These are phyloP conservation scores for Pilatotrama ljubarskyi DNA, from an alignment of 768 basidiomycete genomes.

Conservation along the genomic window DNA sequence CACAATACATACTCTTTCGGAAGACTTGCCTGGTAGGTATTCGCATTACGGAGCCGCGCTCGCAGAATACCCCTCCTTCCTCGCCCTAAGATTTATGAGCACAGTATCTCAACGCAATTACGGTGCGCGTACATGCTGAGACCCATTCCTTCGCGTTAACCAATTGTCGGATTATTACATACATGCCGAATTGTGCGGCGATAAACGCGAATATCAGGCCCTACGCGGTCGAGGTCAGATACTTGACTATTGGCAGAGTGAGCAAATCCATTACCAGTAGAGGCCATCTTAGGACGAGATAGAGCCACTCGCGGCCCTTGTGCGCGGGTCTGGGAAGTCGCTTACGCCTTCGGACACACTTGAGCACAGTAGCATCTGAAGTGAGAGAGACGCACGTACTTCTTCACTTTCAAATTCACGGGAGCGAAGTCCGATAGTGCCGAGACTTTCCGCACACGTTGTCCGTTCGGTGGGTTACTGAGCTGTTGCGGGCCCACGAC, in stretches of 20 bases:
- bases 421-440: slow-evolving; percentile 90
- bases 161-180: slow-evolving; percentile 85
- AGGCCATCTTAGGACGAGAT: slow-evolving; percentile 83
- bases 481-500: slow-evolving; percentile 11
- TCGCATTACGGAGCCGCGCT: slow-evolving; percentile 70
- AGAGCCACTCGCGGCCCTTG: slow-evolving; percentile 71
- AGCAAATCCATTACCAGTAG: slow-evolving; percentile 52
- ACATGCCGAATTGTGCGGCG: slow-evolving; percentile 78
- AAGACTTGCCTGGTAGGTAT: slow-evolving; percentile 64
- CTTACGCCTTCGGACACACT: slow-evolving; percentile 35
- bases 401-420: slow-evolving; percentile 79
- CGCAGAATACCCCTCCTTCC: slow-evolving; percentile 81
- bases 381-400: slow-evolving; percentile 46
- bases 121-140: slow-evolving; percentile 65
- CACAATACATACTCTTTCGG: not conserved
- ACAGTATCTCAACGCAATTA: not conserved
- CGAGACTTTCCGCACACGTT: slow-evolving; percentile 75
- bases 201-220: slow-evolving; percentile 84
- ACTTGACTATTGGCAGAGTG: not conserved
- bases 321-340: slow-evolving; percentile 32
- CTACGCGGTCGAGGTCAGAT: slow-evolving; percentile 39
- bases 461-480: slow-evolving; percentile 29
- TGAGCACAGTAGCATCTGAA: not conserved
- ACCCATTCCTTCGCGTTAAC: slow-evolving; percentile 96
- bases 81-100: slow-evolving; percentile 55